Percentiles rank a stretch among this genome's conserved stretches.
Evolutionary conservation across 108 stramenopile genomes (phyloP).

Genomic region (Stephanodiscus triporus): DNA sequence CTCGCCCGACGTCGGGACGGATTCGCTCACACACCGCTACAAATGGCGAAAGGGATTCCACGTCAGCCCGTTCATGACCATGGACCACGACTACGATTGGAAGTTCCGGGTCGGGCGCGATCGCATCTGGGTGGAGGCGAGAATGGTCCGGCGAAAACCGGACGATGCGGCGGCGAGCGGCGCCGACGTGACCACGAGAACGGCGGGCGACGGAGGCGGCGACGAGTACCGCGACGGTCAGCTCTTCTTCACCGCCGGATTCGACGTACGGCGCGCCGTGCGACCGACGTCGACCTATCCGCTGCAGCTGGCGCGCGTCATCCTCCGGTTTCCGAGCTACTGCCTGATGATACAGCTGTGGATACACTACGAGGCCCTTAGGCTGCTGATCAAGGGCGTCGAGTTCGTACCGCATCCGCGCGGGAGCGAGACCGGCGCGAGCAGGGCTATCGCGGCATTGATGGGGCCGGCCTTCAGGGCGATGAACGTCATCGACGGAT

Average conservation of each 20-base stretch:
- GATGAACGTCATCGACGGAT: slow-evolving; percentile 44
- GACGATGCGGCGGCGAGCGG: neutral
- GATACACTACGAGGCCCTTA: slow-evolving; percentile 88
- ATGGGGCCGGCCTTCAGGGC: slow-evolving; percentile 67
- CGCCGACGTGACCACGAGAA: slow-evolving; percentile 7
- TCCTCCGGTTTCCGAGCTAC: slow-evolving; percentile 72
- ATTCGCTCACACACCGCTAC: slow-evolving; percentile 33
- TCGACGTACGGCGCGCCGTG: slow-evolving; percentile 36
- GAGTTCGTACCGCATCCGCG: slow-evolving; percentile 80
- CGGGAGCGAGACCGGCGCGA: slow-evolving; percentile 74
- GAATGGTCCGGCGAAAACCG: slow-evolving; percentile 24
- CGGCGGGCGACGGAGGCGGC: neutral
- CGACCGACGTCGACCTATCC: slow-evolving; percentile 33
- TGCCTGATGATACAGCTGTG: slow-evolving; percentile 84
- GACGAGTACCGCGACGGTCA: slow-evolving; percentile 1
- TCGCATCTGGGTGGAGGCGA: slow-evolving; percentile 34
- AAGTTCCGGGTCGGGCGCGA: slow-evolving; percentile 55
- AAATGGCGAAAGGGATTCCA: slow-evolving; percentile 89
- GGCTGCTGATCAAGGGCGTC: slow-evolving; percentile 77
- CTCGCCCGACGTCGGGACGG: neutral
- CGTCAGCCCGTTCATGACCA: slow-evolving; percentile 98
- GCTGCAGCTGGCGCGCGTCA: slow-evolving; percentile 51
- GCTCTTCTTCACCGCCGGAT: slow-evolving; percentile 52
- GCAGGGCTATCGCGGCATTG: slow-evolving; percentile 59
- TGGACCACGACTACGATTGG: slow-evolving; percentile 95